Evolutionary conservation across 805 yeast species (phyloP), one percentile per base, ranked within the genome.

Genomic region (Wickerhamomyces rabaulensis): DNA sequence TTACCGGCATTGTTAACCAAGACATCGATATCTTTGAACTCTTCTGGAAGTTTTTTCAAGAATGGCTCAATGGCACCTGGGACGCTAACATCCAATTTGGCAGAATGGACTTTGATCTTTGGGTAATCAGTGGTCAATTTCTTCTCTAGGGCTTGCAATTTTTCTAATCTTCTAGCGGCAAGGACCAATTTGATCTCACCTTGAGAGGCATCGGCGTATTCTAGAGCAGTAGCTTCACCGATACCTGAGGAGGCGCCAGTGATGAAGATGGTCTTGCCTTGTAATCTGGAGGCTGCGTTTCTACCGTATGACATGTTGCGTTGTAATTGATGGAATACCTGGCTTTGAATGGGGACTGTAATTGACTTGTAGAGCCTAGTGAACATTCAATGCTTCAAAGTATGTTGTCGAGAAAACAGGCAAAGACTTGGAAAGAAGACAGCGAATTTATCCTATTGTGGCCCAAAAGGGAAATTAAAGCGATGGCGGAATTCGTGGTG

Each of bases 171-270:
- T 67, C 96, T 80, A 9, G 96, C 96, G 4, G 90, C 75, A 36
- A 89, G 72, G 50, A 89, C 71, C 56, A 88, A 75, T 60, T 84
- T 82, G 59, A 84, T 63, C 17, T 82, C 64, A 33, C 95, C 95
- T 45, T 79, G 71, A 22, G 92, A 74, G n/a, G 87, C 87, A 31
- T 61, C 81, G 27, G 96, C 94, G 55, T 88, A 81, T 62, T 91
- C 96, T 42, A 74, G 66, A 15, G 97, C 98, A 15, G 96, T 90
- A 46, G 95, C 92, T 55, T 80, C 81, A 17, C 98, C 99, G 58
- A 92, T 92, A 45, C 99, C 98, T 9, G 96, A 82, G 35, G 96
- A 87, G 12, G 97, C 98, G 51, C 98, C 98, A 17, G 98, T 88
- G 60, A 92, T 84, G 36, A 92, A 76, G 16, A 88, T 75, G 21